Conservation (phyloP, 805 yeast genomes). For the Candida nemodendra region DNA sequence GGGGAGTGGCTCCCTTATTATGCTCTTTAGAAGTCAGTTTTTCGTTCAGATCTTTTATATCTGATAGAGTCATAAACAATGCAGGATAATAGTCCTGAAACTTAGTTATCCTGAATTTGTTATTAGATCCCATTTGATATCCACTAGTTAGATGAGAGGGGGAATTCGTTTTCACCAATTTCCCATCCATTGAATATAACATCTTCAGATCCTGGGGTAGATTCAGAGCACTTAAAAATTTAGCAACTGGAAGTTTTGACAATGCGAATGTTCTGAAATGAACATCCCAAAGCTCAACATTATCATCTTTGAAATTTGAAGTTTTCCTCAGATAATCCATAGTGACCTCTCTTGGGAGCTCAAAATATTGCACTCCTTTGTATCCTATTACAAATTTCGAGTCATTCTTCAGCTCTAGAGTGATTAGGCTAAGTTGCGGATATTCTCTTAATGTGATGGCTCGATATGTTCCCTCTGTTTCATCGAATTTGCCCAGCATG, state of each 20-base stretch:
- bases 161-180: slow-evolving; percentile 24
- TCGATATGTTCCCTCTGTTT: slow-evolving; percentile 7
- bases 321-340: slow-evolving; percentile 7
- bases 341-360: slow-evolving; percentile 16
- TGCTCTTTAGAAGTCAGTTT: slow-evolving; percentile 5
- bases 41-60: slow-evolving; percentile 18
- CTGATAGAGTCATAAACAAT: slow-evolving; percentile 21
- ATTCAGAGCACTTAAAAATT: slow-evolving; percentile 12
- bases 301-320: slow-evolving; percentile 1
- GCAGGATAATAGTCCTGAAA: slow-evolving; percentile 31
- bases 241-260: slow-evolving; percentile 10
- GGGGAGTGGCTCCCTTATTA: slow-evolving; percentile 1
- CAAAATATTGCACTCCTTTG: slow-evolving; percentile 10
- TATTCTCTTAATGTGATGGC: slow-evolving; percentile 24
- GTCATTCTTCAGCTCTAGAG: slow-evolving; percentile 7
- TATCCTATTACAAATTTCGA: slow-evolving; percentile 12
- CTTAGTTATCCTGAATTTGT: slow-evolving; percentile 19
- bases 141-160: slow-evolving; percentile 14
- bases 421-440: slow-evolving; percentile 17
- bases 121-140: slow-evolving; percentile 7
- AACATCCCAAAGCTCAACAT: slow-evolving; percentile 27
- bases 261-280: slow-evolving; percentile 20
- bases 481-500: slow-evolving; percentile 24
- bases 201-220: slow-evolving; percentile 16
- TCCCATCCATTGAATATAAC: slow-evolving; percentile 24